Evolutionary conservation across 2,329 filamentous ascomycete species (phyloP).

Genomic region (Metarhizium humberi): DNA sequence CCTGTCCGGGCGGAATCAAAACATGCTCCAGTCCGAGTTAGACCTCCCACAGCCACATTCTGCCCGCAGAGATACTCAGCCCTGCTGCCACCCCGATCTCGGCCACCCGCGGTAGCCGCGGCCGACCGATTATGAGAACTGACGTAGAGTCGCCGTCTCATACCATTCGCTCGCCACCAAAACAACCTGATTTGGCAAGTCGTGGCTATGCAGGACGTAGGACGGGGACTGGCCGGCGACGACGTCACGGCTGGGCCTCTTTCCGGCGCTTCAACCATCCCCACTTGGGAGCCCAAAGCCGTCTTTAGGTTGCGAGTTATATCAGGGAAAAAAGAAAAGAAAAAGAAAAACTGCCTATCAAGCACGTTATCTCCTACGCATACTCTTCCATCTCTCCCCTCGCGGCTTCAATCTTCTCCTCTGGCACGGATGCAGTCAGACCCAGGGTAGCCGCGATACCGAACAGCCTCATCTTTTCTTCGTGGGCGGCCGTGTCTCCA

Average conservation of each 20-base stretch:
- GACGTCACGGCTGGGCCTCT: too few species aligned
- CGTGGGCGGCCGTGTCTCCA: constrained; percentile 26
- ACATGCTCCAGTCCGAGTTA: not conserved
- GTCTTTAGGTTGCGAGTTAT: too few species aligned
- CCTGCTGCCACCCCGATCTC: not conserved
- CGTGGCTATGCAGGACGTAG: too few species aligned
- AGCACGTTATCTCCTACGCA: not conserved
- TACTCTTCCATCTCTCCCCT: constrained; percentile 5
- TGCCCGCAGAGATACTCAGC: not conserved
- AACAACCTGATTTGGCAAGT: too few species aligned
- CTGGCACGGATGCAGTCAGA: constrained; percentile 13
- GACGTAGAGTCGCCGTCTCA: not conserved
- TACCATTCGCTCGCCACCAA: too few species aligned
- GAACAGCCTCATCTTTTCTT: constrained; percentile 21
- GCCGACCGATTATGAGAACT: not conserved
- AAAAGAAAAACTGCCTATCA: too few species aligned
- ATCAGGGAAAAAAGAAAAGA: too few species aligned
- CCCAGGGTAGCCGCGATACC: constrained; percentile 17
- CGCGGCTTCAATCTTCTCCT: constrained; percentile 9
- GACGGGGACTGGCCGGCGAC: not conserved
- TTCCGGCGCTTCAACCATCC: too few species aligned
- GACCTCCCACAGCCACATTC: not conserved
- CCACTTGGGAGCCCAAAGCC: too few species aligned
- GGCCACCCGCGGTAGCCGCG: not conserved
- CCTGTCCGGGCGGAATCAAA: not conserved